Percentiles rank a stretch among this genome's conserved stretches.
Conservation (phyloP, 2,329 filamentous ascomycete genomes). For the Cladophialophora psammophila region DNA sequence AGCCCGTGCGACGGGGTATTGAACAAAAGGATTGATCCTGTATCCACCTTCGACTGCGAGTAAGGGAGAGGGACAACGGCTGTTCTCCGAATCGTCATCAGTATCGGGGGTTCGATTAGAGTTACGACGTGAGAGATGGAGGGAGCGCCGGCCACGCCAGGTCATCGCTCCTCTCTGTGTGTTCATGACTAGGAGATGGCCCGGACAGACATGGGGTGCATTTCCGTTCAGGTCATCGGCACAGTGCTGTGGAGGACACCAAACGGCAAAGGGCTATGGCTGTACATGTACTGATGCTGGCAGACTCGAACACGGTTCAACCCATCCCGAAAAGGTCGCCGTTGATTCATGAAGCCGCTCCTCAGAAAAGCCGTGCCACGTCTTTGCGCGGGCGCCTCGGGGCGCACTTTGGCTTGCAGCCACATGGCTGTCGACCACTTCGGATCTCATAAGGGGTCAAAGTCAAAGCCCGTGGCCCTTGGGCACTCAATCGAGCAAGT, state of each 20-base stretch:
- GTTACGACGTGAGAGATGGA: slow-evolving; percentile 13
- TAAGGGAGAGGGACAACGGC: slow-evolving; percentile 29
- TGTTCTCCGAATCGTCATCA: slow-evolving; percentile 31
- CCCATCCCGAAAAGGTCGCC: not conserved
- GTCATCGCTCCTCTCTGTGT: slow-evolving; percentile 15
- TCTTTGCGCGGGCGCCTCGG: not conserved
- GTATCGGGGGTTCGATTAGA: slow-evolving; percentile 10
- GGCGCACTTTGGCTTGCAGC: slow-evolving; percentile 1
- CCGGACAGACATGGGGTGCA: not conserved
- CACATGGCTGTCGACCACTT: slow-evolving; percentile 11
- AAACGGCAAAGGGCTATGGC: not conserved
- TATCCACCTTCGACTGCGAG: slow-evolving; percentile 26
- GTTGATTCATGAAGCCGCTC: not conserved
- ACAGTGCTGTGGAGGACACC: not conserved
- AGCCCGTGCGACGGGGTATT: slow-evolving; percentile 17
- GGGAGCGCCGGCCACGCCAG: slow-evolving; percentile 3
- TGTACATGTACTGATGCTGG: not conserved
- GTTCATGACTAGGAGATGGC: slow-evolving; percentile 8
- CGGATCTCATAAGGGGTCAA: slow-evolving; percentile 9
- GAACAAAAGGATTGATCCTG: slow-evolving; percentile 27
- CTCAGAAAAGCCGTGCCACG: not conserved
- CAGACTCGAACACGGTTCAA: not conserved
- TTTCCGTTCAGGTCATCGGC: not conserved
- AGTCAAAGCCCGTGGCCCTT: not conserved
- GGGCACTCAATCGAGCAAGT: not conserved